Conservation (phyloP, 2,329 filamentous ascomycete species). For the Apiospora phragmitis region DNA sequence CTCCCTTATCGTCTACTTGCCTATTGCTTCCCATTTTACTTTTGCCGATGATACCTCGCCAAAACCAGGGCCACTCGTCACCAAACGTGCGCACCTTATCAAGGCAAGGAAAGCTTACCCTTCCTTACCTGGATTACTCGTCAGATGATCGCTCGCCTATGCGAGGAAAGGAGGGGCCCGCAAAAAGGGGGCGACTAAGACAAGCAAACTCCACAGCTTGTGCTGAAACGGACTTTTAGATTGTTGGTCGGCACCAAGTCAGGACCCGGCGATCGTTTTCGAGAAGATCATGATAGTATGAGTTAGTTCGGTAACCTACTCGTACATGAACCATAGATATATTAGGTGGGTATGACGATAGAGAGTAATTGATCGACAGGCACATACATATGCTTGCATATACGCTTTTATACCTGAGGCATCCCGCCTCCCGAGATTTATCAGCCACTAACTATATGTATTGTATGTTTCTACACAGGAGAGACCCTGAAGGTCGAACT, state of each 20-base stretch:
- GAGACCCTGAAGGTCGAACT: neutral
- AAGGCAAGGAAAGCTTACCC: neutral
- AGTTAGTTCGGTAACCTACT: neutral
- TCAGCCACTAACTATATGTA: neutral
- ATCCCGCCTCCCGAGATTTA: neutral
- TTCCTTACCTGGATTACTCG: neutral
- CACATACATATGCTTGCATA: neutral
- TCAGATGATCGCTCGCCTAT: constrained; percentile 5
- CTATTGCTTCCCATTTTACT: neutral
- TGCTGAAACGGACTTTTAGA: constrained; percentile 7
- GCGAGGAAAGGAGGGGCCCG: neutral
- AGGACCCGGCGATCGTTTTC: neutral
- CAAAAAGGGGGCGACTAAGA: neutral
- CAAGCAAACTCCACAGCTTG: constrained; percentile 1
- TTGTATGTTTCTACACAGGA: neutral
- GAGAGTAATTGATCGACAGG: neutral
- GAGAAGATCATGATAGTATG: neutral
- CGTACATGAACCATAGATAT: neutral
- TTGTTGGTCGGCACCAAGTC: neutral
- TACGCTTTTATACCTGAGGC: neutral
- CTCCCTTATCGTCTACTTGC: neutral
- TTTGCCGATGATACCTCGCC: neutral
- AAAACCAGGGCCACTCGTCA: neutral
- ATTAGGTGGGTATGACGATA: neutral
- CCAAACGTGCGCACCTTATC: neutral